Percentiles rank a stretch among this genome's conserved stretches.
Evolutionary conservation across 2,329 filamentous ascomycete species (phyloP).

Genomic region (Anthostomella pinea): DNA sequence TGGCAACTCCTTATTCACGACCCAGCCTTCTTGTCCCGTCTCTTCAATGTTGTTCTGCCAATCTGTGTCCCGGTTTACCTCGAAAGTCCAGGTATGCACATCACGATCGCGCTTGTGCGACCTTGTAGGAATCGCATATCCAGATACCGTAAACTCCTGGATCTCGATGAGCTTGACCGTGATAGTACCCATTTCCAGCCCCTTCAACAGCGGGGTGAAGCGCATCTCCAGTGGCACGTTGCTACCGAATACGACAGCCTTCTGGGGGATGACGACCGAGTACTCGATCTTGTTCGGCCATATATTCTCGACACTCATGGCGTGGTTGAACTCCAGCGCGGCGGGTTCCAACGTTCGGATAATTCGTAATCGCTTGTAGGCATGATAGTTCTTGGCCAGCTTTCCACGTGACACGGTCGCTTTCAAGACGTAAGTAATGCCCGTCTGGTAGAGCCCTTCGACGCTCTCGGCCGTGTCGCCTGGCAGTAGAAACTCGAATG

Average conservation of each 20-base stretch:
- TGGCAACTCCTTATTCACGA: conserved; percentile 58
- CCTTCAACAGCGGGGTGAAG: conserved; percentile 85
- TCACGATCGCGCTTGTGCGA: conserved; percentile 63
- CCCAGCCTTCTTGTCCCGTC: conserved; percentile 63
- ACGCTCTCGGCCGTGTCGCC: conserved; percentile 80
- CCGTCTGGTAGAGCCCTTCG: conserved; percentile 82
- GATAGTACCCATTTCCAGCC: conserved; percentile 79
- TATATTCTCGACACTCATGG: conserved; percentile 94
- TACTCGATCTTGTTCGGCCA: conserved; percentile 99
- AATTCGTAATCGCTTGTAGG: conserved; percentile 74
- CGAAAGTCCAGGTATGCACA: conserved; percentile 58
- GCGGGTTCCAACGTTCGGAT: conserved; percentile 75
- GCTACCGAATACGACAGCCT: conserved; percentile 93
- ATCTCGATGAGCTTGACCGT: conserved; percentile 77
- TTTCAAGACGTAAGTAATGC: conserved; percentile 86
- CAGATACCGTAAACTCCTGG: conserved; percentile 62
- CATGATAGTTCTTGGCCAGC: conserved; percentile 80
- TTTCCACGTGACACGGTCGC: conserved; percentile 85
- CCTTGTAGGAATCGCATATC: conserved; percentile 43
- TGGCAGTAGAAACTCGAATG: conserved; percentile 71
- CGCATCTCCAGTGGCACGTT: conserved; percentile 79
- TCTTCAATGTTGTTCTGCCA: conserved; percentile 69
- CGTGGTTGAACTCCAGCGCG: conserved; percentile 75
- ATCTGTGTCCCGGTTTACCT: conserved; percentile 56
- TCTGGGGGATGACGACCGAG: conserved; percentile 87